Evolutionary conservation across 768 basidiomycete species (phyloP), one percentile per base, ranked within the genome.

Genomic region (Tricholoma sp.): DNA sequence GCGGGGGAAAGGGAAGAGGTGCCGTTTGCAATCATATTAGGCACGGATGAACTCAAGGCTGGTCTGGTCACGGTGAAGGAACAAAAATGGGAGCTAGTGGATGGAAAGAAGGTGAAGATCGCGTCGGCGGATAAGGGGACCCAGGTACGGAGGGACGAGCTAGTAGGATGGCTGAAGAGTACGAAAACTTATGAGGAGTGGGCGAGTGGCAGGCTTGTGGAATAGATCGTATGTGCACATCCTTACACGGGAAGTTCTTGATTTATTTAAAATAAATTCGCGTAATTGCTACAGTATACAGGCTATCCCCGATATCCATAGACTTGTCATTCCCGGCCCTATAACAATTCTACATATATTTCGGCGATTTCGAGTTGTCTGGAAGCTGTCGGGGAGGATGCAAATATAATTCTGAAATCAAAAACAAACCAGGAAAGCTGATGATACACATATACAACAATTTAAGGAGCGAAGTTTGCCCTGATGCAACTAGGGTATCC

Each of bases 1-100:
- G 86, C 88, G 1, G 91, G 89, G 28, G 97, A 97, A 73, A 86
- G 77, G 66, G 95, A 98, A 65, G 88, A 92, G 60, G 91, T 92
- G 41, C 96, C 95, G 0, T 97, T 93, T 70, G 94, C 89, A 1
- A 80, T 98, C 55, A 91, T 98, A 61, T 74, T 98, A n/a, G 95
- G 94, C 8, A 81, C 80, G 1, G 87, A 89, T 55, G 96, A 99
- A 74, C 74, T 94, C 55, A 85, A 84, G 65, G 80, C 82, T 47
- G 97, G 96, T 4, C 73, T 89, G 37, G 93, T 97, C 31, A 82
- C 86, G 36, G 90, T 99, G 55, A 98, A 98, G 75, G 88, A 95
- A 69, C 96, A 98, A 70, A 80, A 72, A 51, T 92, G 90, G 90
- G 82, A 89, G 64, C 63, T 89, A 20, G 76, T 84, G 10, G 84